Base-by-base conservation (phyloP, 83 land plant genomes). In the Isoetes engelmannii region DNA sequence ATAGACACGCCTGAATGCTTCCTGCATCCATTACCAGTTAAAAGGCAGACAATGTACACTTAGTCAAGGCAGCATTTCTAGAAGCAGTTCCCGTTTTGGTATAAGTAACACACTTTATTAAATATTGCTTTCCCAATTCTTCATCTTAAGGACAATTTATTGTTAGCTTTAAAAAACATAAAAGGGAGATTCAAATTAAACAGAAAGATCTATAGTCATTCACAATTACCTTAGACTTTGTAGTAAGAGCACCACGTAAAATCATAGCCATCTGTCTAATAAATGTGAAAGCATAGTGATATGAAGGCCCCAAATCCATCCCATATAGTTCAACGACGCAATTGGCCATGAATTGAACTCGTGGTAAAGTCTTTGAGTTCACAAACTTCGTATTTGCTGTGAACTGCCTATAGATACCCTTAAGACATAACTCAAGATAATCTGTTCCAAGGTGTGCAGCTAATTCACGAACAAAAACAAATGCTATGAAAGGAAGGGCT, bases 271-370 rank as follows among this genome's bases (percentile, higher is more conserved):
- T 61, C 54, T 80, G 82, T 58, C 81, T 68, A 21, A 89, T 77
- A 47, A 83, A 92, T 19, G 75, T 69, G 79, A 81, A 77, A 18
- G 84, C 91, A 56, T 74, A 68, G 48, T 66, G 80, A 63, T 74
- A 83, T 61, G 95, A 76, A 67, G 68, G 88, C 37, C 73, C 82
- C 57, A 91, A 43, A 71, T 95, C 94, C 9, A 89, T 48, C 13
- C 95, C 91, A 70, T 74, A 92, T 4, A 91, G 74, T 54, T 95
- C 94, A 50, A 84, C 85, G 63, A 83, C 79, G 47, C 89, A 85
- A 45, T 80, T 77, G 53, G 73, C 74, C 48, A 91, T 79, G 66
- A 86, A 87, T 21, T 92, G 81, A 46, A 87, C 71, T 10, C 84
- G 90, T 53, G 85, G 83, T 4, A 75, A 13, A n/a, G 77, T 75